Evolutionary conservation across 2,329 filamentous ascomycete genomes (phyloP).

Genomic region (Penicillium sp.): DNA sequence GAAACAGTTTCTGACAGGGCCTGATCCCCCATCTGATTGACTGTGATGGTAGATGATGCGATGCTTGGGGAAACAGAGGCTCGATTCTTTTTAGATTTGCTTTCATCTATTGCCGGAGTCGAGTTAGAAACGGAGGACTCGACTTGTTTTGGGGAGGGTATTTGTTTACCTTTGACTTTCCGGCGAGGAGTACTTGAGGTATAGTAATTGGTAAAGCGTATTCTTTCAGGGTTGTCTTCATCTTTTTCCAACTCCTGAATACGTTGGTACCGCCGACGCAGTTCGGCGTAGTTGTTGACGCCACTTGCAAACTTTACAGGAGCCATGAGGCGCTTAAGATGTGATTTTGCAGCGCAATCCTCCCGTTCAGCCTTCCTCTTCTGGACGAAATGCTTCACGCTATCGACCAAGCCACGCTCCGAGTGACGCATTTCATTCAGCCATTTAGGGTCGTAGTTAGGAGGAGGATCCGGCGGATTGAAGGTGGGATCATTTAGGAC

Average conservation of each 20-base stretch:
- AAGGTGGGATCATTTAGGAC: slow-evolving; percentile 21
- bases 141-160: slow-evolving; percentile 26
- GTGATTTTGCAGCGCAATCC: slow-evolving; percentile 53
- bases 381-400: slow-evolving; percentile 71
- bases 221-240: slow-evolving; percentile 46
- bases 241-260: slow-evolving; percentile 71
- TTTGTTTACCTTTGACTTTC: slow-evolving; percentile 43
- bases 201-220: slow-evolving; percentile 88
- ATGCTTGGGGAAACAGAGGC: neutral
- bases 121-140: slow-evolving; percentile 12
- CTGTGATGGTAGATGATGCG: neutral
- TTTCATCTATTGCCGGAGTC: neutral
- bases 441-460: slow-evolving; percentile 74
- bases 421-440: slow-evolving; percentile 70
- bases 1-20: slow-evolving; percentile 12
- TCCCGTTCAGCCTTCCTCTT: slow-evolving; percentile 66
- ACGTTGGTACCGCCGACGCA: slow-evolving; percentile 68
- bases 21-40: neutral
- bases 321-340: slow-evolving; percentile 71
- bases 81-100: neutral
- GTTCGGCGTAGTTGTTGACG: slow-evolving; percentile 70
- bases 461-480: slow-evolving; percentile 31
- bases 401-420: slow-evolving; percentile 64
- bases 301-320: slow-evolving; percentile 82
- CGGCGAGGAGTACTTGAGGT: slow-evolving; percentile 71